A percentile compares a stretch with the other conserved stretches of the same genome.
Conservation (phyloP, 345 rosid genomes). For the Brassica juncea region DNA sequence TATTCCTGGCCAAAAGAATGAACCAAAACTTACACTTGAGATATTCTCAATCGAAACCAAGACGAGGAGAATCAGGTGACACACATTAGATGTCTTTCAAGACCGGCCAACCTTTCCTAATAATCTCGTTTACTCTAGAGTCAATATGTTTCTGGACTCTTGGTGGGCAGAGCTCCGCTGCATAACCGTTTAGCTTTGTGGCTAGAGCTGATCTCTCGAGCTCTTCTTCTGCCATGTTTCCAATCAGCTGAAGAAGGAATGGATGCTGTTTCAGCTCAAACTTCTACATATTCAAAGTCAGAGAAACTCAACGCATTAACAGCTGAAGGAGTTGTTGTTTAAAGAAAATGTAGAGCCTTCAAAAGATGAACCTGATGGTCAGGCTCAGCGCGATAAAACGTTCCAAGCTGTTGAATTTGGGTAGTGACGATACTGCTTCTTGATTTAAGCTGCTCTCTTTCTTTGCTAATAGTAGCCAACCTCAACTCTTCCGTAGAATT, state of each 20-base stretch:
- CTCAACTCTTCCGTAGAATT: constrained; percentile 82
- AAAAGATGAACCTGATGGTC: constrained; percentile 76
- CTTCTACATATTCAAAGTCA: constrained; percentile 52
- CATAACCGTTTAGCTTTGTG: constrained; percentile 72
- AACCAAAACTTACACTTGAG: constrained; percentile 19
- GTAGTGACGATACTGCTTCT: constrained; percentile 77
- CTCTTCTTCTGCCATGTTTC: constrained; percentile 79
- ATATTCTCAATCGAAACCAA: not conserved
- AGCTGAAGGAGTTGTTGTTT: not conserved
- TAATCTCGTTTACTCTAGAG: constrained; percentile 63
- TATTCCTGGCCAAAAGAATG: constrained; percentile 19
- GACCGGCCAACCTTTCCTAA: constrained; percentile 85
- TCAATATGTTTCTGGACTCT: constrained; percentile 62
- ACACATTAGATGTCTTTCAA: constrained; percentile 50
- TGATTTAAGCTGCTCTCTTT: constrained; percentile 72
- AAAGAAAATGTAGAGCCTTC: too few species aligned
- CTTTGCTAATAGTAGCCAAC: constrained; percentile 76
- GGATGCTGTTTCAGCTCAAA: constrained; percentile 86
- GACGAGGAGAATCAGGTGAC: not conserved
- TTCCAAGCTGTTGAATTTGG: constrained; percentile 67
- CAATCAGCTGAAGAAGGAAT: constrained; percentile 76
- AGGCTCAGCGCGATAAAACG: constrained; percentile 84
- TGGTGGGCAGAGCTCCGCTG: constrained; percentile 81
- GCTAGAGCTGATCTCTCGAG: constrained; percentile 76
- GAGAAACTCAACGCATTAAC: not conserved